Percentiles rank a stretch among this genome's conserved stretches.
Evolutionary conservation across 2,329 filamentous ascomycete genomes (phyloP).

Genomic region (Amphichorda felina): DNA sequence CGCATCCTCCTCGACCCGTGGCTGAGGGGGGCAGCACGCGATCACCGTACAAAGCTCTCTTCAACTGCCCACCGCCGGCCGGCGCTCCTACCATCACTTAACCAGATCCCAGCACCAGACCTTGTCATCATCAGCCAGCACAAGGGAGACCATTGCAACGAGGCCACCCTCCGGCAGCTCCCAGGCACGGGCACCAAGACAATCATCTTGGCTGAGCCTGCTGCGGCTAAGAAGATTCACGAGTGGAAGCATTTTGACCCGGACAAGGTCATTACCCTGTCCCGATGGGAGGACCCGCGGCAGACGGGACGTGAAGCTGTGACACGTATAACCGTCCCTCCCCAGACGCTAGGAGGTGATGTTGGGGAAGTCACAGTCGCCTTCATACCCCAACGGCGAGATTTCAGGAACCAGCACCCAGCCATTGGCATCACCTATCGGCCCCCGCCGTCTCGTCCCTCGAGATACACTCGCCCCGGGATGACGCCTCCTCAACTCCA

Average conservation of each 20-base stretch:
- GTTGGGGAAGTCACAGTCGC: slow-evolving; percentile 61
- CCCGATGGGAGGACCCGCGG: slow-evolving; percentile 31
- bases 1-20: slow-evolving; percentile 57
- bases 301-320: slow-evolving; percentile 18
- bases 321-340: slow-evolving; percentile 38
- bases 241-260: slow-evolving; percentile 58
- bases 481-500: slow-evolving; percentile 5
- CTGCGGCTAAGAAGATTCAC: slow-evolving; percentile 51
- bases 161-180: slow-evolving; percentile 55
- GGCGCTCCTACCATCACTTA: slow-evolving; percentile 42
- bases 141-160: slow-evolving; percentile 57
- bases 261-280: slow-evolving; percentile 29
- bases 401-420: slow-evolving; percentile 49
- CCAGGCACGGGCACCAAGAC: slow-evolving; percentile 38
- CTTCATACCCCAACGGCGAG: slow-evolving; percentile 48
- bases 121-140: slow-evolving; percentile 33
- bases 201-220: slow-evolving; percentile 53
- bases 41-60: slow-evolving; percentile 43
- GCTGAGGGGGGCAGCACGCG: background rate
- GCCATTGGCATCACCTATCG: slow-evolving; percentile 64
- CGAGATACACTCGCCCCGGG: background rate
- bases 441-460: slow-evolving; percentile 28
- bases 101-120: slow-evolving; percentile 25
- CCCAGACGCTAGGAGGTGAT: slow-evolving; percentile 35
- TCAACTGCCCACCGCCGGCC: slow-evolving; percentile 41